phyloP scores from a whole-genome alignment of 345 rosid species.

The Dimocarpus longan region DNA sequence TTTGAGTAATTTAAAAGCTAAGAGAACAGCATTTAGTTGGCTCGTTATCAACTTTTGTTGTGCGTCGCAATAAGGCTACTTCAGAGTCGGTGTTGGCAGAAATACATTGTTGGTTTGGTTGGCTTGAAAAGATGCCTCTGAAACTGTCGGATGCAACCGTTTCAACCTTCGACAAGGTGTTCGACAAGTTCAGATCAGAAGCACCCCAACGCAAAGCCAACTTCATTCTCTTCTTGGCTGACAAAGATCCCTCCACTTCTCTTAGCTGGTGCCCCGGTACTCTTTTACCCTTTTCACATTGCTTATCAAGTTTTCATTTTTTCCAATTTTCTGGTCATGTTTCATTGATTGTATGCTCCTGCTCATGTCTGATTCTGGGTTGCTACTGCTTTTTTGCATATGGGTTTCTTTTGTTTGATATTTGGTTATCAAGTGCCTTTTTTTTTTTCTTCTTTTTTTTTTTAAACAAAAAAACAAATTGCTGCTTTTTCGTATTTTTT shows the following conservation, averaged over 20 bases:
- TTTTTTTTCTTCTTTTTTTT: neutral
- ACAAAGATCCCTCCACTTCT: conserved; percentile 71
- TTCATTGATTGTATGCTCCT: neutral
- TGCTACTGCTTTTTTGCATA: neutral
- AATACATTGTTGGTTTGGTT: neutral
- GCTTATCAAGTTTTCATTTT: too few relatives aligned
- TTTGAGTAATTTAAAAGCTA: too few relatives aligned
- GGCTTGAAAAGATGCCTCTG: conserved; percentile 45
- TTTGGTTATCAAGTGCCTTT: neutral
- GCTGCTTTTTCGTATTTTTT: too few relatives aligned
- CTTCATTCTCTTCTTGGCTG: conserved; percentile 80
- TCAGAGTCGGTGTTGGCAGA: too few relatives aligned
- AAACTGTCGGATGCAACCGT: conserved; percentile 57
- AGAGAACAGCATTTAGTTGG: too few relatives aligned
- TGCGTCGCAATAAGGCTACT: too few relatives aligned
- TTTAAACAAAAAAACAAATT: too few relatives aligned
- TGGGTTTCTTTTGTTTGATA: neutral
- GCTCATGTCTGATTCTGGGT: neutral
- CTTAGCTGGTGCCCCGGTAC: conserved; percentile 91
- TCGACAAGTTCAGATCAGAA: conserved; percentile 56
- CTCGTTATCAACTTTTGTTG: too few relatives aligned
- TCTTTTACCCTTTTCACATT: neutral
- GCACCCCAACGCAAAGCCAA: conserved; percentile 57
- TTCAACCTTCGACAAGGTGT: conserved; percentile 49
- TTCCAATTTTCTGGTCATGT: neutral